Conservation (phyloP, 306 rosid genomes). For the Vigna mungo region DNA sequence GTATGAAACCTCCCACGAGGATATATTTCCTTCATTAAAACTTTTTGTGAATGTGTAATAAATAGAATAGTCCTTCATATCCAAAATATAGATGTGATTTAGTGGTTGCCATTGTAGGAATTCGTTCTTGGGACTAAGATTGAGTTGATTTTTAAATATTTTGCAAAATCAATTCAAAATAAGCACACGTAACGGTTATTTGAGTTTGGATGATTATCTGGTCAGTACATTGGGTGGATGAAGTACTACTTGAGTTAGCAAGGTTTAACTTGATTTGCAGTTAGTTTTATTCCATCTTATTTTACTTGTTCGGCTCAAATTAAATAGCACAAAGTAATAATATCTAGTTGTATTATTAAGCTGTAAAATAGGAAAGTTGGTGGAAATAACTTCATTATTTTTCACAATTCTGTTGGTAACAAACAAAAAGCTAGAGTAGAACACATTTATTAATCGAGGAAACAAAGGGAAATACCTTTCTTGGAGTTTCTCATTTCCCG, state of each 20-base stretch:
- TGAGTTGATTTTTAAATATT: neutral
- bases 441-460: neutral
- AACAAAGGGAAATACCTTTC: neutral
- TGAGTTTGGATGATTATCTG: neutral
- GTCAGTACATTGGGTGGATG: neutral
- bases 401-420: neutral
- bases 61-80: neutral
- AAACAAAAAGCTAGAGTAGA: neutral
- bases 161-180: neutral
- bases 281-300: neutral
- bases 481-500: neutral
- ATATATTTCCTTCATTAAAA: conserved; percentile 5
- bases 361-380: neutral
- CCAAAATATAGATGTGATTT: neutral
- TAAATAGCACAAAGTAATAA: neutral
- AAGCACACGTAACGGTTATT: neutral
- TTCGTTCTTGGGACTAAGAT: neutral
- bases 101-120: neutral
- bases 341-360: neutral
- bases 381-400: neutral
- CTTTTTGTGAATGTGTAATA: neutral
- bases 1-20: conserved; percentile 20
- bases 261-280: neutral
- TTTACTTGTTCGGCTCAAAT: neutral
- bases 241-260: neutral